Conservation (phyloP, 176 grass and related monocot species). For the Phyllostachys edulis region DNA sequence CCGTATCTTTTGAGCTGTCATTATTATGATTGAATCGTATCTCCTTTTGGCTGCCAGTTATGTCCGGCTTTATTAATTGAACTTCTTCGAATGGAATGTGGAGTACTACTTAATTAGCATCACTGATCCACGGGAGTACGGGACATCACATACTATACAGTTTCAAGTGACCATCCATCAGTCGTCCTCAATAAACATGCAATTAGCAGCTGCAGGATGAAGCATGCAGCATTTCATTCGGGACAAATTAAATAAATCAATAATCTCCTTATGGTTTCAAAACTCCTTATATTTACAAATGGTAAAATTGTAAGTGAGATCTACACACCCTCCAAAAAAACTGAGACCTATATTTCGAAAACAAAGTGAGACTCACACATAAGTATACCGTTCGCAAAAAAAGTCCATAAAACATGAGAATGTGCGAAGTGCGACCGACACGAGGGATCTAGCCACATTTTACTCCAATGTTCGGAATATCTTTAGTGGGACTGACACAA, state of each 20-base stretch:
- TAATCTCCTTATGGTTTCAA: neutral
- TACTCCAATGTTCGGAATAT: neutral
- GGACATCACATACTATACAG: neutral
- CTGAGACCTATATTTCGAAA: neutral
- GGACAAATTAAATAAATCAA: too few relatives aligned
- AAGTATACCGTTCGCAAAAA: neutral
- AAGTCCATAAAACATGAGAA: neutral
- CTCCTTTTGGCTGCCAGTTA: conserved; percentile 9
- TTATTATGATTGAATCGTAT: neutral
- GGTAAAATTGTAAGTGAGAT: neutral
- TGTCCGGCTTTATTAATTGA: neutral
- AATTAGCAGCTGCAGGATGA: too few relatives aligned
- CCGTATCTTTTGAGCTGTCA: conserved; percentile 15
- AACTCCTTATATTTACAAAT: neutral
- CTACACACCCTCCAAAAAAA: too few relatives aligned
- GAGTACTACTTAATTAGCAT: neutral
- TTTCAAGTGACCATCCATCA: neutral
- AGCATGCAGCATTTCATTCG: too few relatives aligned
- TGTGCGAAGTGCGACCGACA: neutral
- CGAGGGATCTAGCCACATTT: neutral
- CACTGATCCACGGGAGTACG: neutral
- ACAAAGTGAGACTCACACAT: neutral
- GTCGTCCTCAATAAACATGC: too few relatives aligned
- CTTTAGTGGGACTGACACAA: neutral
- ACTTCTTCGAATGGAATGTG: neutral